Percentiles rank a stretch among this genome's conserved stretches.
Evolutionary conservation across 352 stramenopile genomes (phyloP).

Genomic region (Pythium scleroteichum): DNA sequence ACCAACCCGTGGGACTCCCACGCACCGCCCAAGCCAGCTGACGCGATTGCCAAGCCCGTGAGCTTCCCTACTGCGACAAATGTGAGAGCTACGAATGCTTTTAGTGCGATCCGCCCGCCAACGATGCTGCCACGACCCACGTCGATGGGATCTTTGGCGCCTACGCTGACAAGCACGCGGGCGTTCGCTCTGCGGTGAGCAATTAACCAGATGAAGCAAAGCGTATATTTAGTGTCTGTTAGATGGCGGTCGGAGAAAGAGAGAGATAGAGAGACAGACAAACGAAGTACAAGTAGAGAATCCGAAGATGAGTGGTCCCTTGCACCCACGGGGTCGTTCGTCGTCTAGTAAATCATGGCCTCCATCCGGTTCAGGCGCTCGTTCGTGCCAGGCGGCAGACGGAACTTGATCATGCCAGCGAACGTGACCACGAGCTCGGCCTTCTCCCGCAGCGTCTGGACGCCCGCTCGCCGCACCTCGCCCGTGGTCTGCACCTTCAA

Average conservation of each 20-base stretch:
- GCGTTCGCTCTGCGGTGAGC: slow-evolving; percentile 26
- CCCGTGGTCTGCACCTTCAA: slow-evolving; percentile 69
- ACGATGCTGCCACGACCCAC: neutral
- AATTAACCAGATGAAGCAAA: neutral
- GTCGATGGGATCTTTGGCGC: neutral
- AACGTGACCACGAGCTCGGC: slow-evolving; percentile 86
- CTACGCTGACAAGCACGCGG: slow-evolving; percentile 12
- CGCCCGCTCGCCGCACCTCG: slow-evolving; percentile 45
- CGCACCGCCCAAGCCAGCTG: neutral
- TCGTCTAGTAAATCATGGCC: slow-evolving; percentile 80
- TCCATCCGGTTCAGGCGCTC: slow-evolving; percentile 87
- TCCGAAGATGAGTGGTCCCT: too few relatives aligned
- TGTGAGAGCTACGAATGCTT: neutral
- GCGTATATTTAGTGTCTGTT: slow-evolving; percentile 22
- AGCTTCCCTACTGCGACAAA: neutral
- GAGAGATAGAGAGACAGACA: slow-evolving; percentile 2
- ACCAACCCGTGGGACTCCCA: slow-evolving; percentile 30
- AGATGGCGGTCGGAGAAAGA: neutral
- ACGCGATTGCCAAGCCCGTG: neutral
- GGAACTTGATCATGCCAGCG: slow-evolving; percentile 89
- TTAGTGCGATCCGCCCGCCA: neutral
- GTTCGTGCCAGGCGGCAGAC: slow-evolving; percentile 75
- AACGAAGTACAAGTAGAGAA: slow-evolving; percentile 3
- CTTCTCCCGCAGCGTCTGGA: slow-evolving; percentile 66
- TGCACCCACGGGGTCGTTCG: too few relatives aligned